These are phyloP conservation scores for Hevea brasiliensis DNA, from an alignment of 345 rosid species.

Conservation along the genomic window DNA sequence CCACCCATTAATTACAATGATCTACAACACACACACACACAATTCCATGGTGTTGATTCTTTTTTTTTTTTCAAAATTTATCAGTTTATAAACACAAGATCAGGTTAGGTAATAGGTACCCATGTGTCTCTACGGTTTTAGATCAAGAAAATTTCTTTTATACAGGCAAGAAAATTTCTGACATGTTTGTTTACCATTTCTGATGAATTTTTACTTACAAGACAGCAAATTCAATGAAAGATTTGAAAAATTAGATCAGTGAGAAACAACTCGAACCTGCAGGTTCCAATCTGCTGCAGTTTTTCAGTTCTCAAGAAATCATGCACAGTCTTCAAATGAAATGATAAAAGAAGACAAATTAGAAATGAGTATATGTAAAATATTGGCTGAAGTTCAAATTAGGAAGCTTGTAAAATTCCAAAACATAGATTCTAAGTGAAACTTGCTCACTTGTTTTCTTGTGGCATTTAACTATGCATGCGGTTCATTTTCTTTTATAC, in stretches of 20 bases:
- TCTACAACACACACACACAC: constrained; percentile 5
- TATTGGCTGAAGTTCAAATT: constrained; percentile 10
- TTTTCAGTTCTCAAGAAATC: constrained; percentile 31
- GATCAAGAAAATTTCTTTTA: constrained; percentile 15
- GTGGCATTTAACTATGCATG: background rate
- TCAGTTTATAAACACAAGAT: constrained; percentile 30
- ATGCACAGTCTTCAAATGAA: constrained; percentile 14
- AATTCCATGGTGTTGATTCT: constrained; percentile 17
- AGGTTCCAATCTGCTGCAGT: constrained; percentile 14
- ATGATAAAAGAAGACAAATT: constrained; percentile 33
- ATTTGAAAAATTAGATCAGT: background rate
- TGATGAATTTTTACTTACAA: background rate
- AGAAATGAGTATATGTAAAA: constrained; percentile 29
- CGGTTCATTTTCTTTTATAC: background rate
- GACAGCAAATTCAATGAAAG: background rate
- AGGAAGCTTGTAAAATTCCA: constrained; percentile 29
- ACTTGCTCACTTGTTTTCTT: constrained; percentile 7
- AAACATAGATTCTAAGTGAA: constrained; percentile 9
- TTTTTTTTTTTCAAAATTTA: constrained; percentile 18
- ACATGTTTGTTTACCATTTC: constrained; percentile 15
- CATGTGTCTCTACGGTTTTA: constrained; percentile 26
- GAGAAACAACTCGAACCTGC: background rate
- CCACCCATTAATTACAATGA: constrained; percentile 19
- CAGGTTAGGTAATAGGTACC: constrained; percentile 29
- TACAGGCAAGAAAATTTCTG: background rate